Evolutionary conservation across 83 land plant genomes (phyloP).

Genomic region (Picea engelmannii): DNA sequence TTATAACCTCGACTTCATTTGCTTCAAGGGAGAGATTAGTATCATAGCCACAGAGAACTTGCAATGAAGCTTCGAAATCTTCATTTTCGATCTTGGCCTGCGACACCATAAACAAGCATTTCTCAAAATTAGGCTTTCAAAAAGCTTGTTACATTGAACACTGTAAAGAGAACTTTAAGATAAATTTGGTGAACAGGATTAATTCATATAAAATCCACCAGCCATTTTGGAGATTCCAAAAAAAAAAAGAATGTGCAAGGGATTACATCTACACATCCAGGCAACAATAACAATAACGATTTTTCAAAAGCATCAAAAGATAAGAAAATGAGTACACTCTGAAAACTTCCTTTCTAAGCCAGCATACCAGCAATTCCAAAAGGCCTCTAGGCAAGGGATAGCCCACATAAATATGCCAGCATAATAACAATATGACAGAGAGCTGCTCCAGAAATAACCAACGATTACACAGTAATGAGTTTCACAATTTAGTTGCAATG

Average conservation of each 20-base stretch:
- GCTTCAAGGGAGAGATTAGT: too few relatives aligned
- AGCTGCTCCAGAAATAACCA: slow-evolving; percentile 34
- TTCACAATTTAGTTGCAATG: too few relatives aligned
- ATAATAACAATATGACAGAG: slow-evolving; percentile 71
- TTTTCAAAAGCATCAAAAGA: too few relatives aligned
- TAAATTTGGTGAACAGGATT: too few relatives aligned
- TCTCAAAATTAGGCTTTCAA: too few relatives aligned
- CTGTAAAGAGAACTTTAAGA: too few relatives aligned
- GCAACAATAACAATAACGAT: too few relatives aligned
- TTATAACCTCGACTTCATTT: too few relatives aligned
- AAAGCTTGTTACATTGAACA: too few relatives aligned
- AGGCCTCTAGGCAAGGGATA: slow-evolving; percentile 58
- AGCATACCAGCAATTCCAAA: slow-evolving; percentile 61
- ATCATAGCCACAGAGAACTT: too few relatives aligned
- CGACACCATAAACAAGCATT: not conserved
- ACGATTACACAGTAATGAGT: not conserved
- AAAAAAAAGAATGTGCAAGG: slow-evolving; percentile 58
- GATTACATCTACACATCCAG: slow-evolving; percentile 44
- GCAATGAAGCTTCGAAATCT: slow-evolving; percentile 58
- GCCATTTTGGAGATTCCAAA: slow-evolving; percentile 80
- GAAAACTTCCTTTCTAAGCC: too few relatives aligned
- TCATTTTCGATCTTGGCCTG: slow-evolving; percentile 81
- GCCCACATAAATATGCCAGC: slow-evolving; percentile 68
- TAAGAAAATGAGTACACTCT: too few relatives aligned
- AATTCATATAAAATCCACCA: slow-evolving; percentile 39